phyloP scores from a whole-genome alignment of 1,284 basidiomycete species.

The Pyrrhoderma noxium region DNA sequence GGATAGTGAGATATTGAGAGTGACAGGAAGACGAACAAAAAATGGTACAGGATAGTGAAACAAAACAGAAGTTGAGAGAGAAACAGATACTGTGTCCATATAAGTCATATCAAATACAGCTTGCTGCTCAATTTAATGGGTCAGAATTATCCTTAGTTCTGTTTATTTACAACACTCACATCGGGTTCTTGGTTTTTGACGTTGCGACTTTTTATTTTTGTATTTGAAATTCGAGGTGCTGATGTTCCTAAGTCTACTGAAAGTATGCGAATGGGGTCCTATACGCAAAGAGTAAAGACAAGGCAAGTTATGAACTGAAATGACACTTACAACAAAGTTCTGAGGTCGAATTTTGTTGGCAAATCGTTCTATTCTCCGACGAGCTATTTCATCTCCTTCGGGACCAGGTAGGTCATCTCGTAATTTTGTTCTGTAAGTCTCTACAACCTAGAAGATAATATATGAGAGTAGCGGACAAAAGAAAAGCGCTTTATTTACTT shows the following conservation, averaged over 20 bases:
- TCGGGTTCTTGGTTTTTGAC: slow-evolving; percentile 1
- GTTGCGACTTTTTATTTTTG: slow-evolving; percentile 34
- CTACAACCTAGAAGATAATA: slow-evolving; percentile 41
- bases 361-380: slow-evolving; percentile 60
- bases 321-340: slow-evolving; percentile 51
- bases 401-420: slow-evolving; percentile 50
- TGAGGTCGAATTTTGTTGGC: slow-evolving; percentile 63
- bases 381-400: slow-evolving; percentile 66
- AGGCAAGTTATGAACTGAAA: slow-evolving; percentile 7
- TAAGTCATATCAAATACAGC: slow-evolving; percentile 63
- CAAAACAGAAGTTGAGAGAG: slow-evolving; percentile 73
- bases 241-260: slow-evolving; percentile 65
- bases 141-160: background rate
- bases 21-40: slow-evolving; percentile 75
- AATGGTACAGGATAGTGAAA: slow-evolving; percentile 76
- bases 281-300: slow-evolving; percentile 6
- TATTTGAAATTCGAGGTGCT: slow-evolving; percentile 58
- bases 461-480: background rate
- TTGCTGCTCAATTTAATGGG: slow-evolving; percentile 33
- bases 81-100: slow-evolving; percentile 62
- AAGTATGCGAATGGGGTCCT: slow-evolving; percentile 73
- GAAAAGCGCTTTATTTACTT: slow-evolving; percentile 36
- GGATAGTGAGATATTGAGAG: slow-evolving; percentile 70
- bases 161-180: background rate
- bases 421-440: slow-evolving; percentile 67